Conservation (phyloP, 1,284 basidiomycete species). For the Boletus smithii region DNA sequence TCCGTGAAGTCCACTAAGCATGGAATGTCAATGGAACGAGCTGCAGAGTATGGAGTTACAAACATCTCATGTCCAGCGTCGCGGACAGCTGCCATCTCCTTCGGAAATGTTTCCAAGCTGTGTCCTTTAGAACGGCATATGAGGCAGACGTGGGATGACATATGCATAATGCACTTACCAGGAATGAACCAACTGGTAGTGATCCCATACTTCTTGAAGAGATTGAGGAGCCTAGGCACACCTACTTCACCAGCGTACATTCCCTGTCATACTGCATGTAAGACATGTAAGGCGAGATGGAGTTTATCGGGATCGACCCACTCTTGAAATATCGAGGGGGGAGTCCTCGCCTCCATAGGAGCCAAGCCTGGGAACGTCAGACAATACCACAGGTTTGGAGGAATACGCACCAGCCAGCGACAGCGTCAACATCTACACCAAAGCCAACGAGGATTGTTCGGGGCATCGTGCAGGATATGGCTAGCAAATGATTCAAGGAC, state of each 20-base stretch:
- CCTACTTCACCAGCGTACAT: slow-evolving; percentile 76
- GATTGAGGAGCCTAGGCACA: slow-evolving; percentile 60
- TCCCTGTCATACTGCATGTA: slow-evolving; percentile 38
- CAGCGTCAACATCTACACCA: slow-evolving; percentile 63
- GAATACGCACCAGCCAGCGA: slow-evolving; percentile 53
- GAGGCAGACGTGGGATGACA: not conserved
- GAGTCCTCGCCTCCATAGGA: slow-evolving; percentile 70
- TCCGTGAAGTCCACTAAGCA: slow-evolving; percentile 60
- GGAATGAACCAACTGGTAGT: slow-evolving; percentile 74
- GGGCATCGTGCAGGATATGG: slow-evolving; percentile 33
- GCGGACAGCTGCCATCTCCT: slow-evolving; percentile 60
- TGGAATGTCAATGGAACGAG: not conserved
- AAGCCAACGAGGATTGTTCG: slow-evolving; percentile 50
- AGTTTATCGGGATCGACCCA: slow-evolving; percentile 2
- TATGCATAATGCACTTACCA: slow-evolving; percentile 34
- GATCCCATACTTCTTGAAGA: slow-evolving; percentile 71
- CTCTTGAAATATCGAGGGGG: slow-evolving; percentile 60
- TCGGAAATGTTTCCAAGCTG: slow-evolving; percentile 67
- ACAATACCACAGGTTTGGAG: not conserved
- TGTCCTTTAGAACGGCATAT: slow-evolving; percentile 40
- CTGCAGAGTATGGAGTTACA: slow-evolving; percentile 15
- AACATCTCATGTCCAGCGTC: slow-evolving; percentile 70
- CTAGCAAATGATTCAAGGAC: no score
- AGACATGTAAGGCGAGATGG: not conserved
- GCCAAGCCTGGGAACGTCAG: slow-evolving; percentile 47